A percentile compares a stretch with the other conserved stretches of the same genome.
These are phyloP conservation scores for Cyamopsis tetragonoloba DNA, from an alignment of 306 rosid genomes.

Conservation along the genomic window DNA sequence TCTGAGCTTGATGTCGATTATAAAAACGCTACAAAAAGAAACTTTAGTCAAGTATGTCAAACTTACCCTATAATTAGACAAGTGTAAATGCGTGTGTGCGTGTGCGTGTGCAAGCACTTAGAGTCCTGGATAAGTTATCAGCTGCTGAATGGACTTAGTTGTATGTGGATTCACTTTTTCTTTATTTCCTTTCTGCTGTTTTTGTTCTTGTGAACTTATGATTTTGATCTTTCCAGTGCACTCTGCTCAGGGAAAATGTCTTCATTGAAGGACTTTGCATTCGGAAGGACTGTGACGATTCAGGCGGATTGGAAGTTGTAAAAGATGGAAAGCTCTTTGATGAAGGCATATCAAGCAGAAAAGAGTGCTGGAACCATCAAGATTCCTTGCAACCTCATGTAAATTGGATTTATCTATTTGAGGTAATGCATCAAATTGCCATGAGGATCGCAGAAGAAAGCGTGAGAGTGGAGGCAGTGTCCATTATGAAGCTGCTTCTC, in stretches of 20 bases:
- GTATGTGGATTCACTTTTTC: neutral
- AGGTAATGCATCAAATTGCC: slow-evolving; percentile 54
- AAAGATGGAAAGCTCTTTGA: slow-evolving; percentile 31
- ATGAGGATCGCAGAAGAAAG: slow-evolving; percentile 52
- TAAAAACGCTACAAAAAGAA: slow-evolving; percentile 2
- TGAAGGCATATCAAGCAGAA: slow-evolving; percentile 35
- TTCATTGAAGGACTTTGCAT: slow-evolving; percentile 46
- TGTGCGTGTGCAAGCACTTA: neutral
- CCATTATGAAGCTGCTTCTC: slow-evolving; percentile 60
- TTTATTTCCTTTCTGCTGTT: slow-evolving; percentile 11
- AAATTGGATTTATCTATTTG: slow-evolving; percentile 60
- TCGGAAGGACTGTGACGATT: slow-evolving; percentile 40
- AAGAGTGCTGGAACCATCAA: slow-evolving; percentile 40
- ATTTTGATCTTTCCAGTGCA: slow-evolving; percentile 99
- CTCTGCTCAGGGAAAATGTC: slow-evolving; percentile 95
- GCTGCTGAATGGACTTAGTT: slow-evolving; percentile 20
- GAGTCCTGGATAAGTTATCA: slow-evolving; percentile 4
- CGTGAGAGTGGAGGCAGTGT: slow-evolving; percentile 62
- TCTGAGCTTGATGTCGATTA: neutral
- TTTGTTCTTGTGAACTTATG: slow-evolving; percentile 80
- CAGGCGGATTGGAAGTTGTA: slow-evolving; percentile 30
- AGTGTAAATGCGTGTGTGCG: neutral
- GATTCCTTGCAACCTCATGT: slow-evolving; percentile 42
- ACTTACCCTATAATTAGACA: neutral
- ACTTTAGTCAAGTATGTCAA: neutral